phyloP scores from a whole-genome alignment of 257 asterid species.

The Craterostigma plantagineum region DNA sequence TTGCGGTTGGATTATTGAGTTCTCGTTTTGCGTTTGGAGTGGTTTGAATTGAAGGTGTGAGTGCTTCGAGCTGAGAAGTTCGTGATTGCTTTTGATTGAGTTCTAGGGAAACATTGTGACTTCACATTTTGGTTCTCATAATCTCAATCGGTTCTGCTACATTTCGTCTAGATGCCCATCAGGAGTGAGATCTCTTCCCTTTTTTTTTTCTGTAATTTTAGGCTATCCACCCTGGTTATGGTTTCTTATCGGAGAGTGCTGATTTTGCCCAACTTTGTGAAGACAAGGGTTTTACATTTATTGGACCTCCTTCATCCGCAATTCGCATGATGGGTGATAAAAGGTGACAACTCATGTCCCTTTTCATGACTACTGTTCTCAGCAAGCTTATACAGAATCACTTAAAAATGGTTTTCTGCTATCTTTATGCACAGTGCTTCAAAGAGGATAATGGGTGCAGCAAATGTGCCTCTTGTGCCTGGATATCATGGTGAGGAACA shows the following conservation, averaged over 20 bases:
- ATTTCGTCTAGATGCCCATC: constrained; percentile 6
- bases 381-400: neutral
- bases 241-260: constrained; percentile 93
- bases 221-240: constrained; percentile 99
- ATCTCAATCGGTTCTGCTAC: too few species aligned
- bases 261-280: constrained; percentile 90
- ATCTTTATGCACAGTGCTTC: constrained; percentile 50
- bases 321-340: constrained; percentile 98
- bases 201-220: constrained; percentile 48
- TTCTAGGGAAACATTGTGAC: too few species aligned
- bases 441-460: constrained; percentile 97
- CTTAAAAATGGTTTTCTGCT: neutral
- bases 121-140: too few species aligned
- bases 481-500: constrained; percentile 91
- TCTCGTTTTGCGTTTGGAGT: too few species aligned
- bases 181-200: constrained; percentile 19
- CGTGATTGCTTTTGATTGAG: too few species aligned
- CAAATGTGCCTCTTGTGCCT: constrained; percentile 99
- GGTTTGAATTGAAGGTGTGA: too few species aligned
- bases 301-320: constrained; percentile 97
- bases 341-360: constrained; percentile 32
- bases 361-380: neutral
- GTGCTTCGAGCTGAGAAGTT: too few species aligned
- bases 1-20: constrained; percentile 10
- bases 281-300: constrained; percentile 56